phyloP scores from a whole-genome alignment of 768 basidiomycete genomes.

The Piloderma croceum region DNA sequence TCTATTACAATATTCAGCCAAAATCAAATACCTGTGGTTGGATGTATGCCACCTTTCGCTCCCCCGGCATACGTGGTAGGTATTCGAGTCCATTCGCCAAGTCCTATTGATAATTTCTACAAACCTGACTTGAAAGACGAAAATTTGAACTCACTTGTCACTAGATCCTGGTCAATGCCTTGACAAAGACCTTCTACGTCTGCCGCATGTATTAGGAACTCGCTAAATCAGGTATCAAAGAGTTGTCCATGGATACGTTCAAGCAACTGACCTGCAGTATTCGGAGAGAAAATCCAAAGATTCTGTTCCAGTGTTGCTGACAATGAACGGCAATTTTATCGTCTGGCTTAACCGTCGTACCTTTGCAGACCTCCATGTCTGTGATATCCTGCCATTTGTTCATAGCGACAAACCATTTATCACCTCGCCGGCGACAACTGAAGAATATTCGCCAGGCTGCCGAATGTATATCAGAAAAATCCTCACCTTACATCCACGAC shows the following conservation, averaged over 20 bases:
- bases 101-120: constrained; percentile 42
- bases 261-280: constrained; percentile 64
- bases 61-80: constrained; percentile 98
- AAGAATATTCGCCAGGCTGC: neutral
- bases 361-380: constrained; percentile 85
- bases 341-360: constrained; percentile 30
- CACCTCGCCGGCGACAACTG: constrained; percentile 76
- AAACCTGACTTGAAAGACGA: neutral
- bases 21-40: neutral
- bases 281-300: constrained; percentile 69
- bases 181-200: constrained; percentile 97
- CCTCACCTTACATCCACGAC: constrained; percentile 91
- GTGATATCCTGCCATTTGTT: constrained; percentile 98
- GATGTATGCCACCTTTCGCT: constrained; percentile 62
- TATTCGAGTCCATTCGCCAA: constrained; percentile 88
- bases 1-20: constrained; percentile 38
- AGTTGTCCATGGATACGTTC: neutral
- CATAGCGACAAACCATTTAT: constrained; percentile 93
- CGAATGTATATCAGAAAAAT: neutral
- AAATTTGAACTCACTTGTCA: constrained; percentile 62
- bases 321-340: neutral
- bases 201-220: constrained; percentile 95
- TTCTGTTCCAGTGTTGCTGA: constrained; percentile 38
- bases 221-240: constrained; percentile 42
- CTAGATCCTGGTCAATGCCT: constrained; percentile 90